A percentile compares a stretch with the other conserved stretches of the same genome.
phyloP scores from a whole-genome alignment of 495 filamentous ascomycete genomes.

The Penicillium atrosanguineum region DNA sequence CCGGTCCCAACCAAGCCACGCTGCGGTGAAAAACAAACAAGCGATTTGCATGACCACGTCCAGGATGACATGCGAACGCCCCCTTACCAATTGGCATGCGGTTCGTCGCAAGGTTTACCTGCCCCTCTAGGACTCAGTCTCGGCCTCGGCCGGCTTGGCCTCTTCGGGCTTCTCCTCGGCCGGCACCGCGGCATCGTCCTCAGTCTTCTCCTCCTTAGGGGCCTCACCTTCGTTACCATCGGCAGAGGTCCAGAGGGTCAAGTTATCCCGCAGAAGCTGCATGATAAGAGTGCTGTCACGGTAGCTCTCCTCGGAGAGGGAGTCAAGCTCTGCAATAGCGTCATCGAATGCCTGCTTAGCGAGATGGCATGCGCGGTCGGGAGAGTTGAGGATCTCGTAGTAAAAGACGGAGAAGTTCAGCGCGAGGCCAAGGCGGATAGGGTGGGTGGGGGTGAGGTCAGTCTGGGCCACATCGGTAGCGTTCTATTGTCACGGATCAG shows the following conservation, averaged over 20 bases:
- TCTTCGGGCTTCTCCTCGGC: constrained; percentile 47
- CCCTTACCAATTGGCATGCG: constrained; percentile 25
- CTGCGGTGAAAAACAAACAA: constrained; percentile 39
- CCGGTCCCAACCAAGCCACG: constrained; percentile 42
- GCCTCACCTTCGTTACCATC: constrained; percentile 81
- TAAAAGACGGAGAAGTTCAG: constrained; percentile 99
- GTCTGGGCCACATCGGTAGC: constrained; percentile 98
- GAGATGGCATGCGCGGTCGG: constrained; percentile 96
- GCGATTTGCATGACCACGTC: constrained; percentile 42
- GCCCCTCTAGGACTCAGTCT: constrained; percentile 35
- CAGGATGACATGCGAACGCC: constrained; percentile 42
- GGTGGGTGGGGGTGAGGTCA: constrained; percentile 96
- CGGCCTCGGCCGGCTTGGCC: constrained; percentile 38
- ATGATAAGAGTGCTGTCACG: constrained; percentile 99
- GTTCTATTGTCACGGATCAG: constrained; percentile 54
- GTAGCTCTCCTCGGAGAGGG: constrained; percentile 97
- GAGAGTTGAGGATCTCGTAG: constrained; percentile 99
- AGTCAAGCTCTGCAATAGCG: constrained; percentile 98
- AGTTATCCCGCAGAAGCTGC: constrained; percentile 98
- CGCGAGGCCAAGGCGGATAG: constrained; percentile 95
- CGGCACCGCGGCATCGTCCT: constrained; percentile 51
- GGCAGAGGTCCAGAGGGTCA: constrained; percentile 98
- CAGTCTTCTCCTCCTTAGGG: constrained; percentile 64
- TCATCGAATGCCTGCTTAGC: constrained; percentile 99
- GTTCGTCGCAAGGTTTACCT: constrained; percentile 15